Base-by-base conservation (phyloP, 192 early-diverging fungal genomes). In the Gaertneriomyces semiglobifer region DNA sequence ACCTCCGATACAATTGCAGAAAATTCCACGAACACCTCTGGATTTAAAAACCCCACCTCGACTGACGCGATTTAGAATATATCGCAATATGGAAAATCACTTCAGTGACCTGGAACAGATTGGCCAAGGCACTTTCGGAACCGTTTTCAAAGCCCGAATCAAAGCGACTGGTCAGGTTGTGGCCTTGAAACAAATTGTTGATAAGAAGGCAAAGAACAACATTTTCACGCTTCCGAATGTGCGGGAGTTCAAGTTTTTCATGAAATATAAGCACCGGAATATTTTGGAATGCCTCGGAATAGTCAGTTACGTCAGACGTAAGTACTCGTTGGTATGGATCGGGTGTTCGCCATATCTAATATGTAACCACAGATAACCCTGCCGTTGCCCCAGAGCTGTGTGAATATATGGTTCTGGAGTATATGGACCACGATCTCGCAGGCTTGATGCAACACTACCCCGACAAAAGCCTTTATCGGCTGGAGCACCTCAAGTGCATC, bases 361-460 rank as follows among this genome's bases (percentile, higher is more conserved):
- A 0, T 44, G 68, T 51, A 69, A 70, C 20, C 66, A 63, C 25
- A 33, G 25, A 33, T 33, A 33, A 33, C 25, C 25, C 25, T 33
- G 25, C 25, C 25, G 25, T 33, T 58, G 72, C 14, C 10, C 47
- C 43, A 46, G 75, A 67, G 57, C 58, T 64, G 47, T 66, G 71
- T 43, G 72, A 97, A 41, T 96, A 95, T 74, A 94, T 99, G 93
- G 94, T 96, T 2, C 97, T 99, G 63, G 92, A 92, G n/a, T 99
- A 98, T 78, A 95, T 98, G 93, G 95, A 97, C 48, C 93, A 97
- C 64, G 98, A 99, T 65, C 80, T 99, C 56, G 92, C 90, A 6
- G 95, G 98, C 8, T 76, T 98, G 16, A 73, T 95, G 67, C 88
- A 93, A 72, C 92, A 95, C 77, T 82, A 84, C 7, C 79, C 78